A percentile compares a stretch with the other conserved stretches of the same genome.
Conservation (phyloP, 1,284 basidiomycete species). For the Ustilago shanxiensis region DNA sequence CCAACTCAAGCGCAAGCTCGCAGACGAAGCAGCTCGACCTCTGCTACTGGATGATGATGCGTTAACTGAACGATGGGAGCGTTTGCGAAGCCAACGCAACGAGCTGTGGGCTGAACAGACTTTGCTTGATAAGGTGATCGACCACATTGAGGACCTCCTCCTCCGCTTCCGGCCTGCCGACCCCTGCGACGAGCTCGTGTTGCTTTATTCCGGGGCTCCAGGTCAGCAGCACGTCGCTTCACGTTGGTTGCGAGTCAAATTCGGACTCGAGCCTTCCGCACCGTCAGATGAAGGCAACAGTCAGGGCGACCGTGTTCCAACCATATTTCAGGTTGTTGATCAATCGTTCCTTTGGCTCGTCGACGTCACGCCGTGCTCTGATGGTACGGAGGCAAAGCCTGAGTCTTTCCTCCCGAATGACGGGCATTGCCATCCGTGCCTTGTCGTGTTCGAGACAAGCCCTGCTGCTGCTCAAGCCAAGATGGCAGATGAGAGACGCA, state of each 20-base stretch:
- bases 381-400: background rate
- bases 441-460: constrained; percentile 49
- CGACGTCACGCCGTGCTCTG: constrained; percentile 17
- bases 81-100: constrained; percentile 23
- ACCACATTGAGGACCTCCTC: constrained; percentile 42
- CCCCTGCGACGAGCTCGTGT: constrained; percentile 21
- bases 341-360: constrained; percentile 40
- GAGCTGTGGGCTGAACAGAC: constrained; percentile 43
- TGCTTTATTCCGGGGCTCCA: constrained; percentile 35
- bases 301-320: constrained; percentile 18
- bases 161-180: constrained; percentile 36
- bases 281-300: background rate
- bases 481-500: constrained; percentile 13
- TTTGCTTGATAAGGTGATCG: constrained; percentile 33
- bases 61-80: constrained; percentile 24
- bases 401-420: constrained; percentile 17
- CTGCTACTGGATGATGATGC: constrained; percentile 19
- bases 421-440: constrained; percentile 29
- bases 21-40: background rate
- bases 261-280: constrained; percentile 28
- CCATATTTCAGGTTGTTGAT: constrained; percentile 38
- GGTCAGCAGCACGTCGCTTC: constrained; percentile 40
- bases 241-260: constrained; percentile 52
- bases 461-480: constrained; percentile 18
- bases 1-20: constrained; percentile 29